Base-by-base conservation (phyloP, 805 yeast genomes). In the Barnettozyma californica region DNA sequence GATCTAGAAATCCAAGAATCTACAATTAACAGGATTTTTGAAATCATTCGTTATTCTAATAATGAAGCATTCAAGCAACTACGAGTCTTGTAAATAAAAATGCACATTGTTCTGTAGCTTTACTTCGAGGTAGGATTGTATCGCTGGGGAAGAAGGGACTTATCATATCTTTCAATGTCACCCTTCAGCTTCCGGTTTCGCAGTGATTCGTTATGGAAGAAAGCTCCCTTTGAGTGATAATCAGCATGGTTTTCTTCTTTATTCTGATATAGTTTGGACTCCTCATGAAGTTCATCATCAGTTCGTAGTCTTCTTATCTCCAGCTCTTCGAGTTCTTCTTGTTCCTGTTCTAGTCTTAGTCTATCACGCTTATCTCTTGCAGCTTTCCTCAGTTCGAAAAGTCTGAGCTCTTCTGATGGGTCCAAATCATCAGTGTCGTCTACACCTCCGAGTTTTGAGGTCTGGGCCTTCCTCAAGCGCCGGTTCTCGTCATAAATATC, bases 401-500 rank as follows among this genome's bases (percentile, higher is more conserved):
- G 81, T 69, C 54, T 80, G 77, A 60, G 75, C 78, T 63, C 80
- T 71, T 14, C 78, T 67, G 1, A 77, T 0, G 83, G 80, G 48
- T 81, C 81, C 5, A 76, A 35, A 33, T 74, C 80, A 54, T 83
- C 87, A 0, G 83, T 76, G 55, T 83, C 90, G 54, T 82, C 86
- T 0, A 77, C 58, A 0, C 57, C 70, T 3, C 49, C 47, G 4
- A 59, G 63, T 19, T 56, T 47, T 40, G 63, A 59, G 16, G 62
- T 64, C 19, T 57, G 49, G 14, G 56, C 51, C 19, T 52, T 50
- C n/a, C 53, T 56, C 8, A 46, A 49, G 27, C 51, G 58, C 44
- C 44, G 56, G 36, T 44, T 50, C 51, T 45, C 59, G 25, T 31
- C 53, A 51, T 51, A 62, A 41, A 55, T 64, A 46, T 49, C 57